phyloP scores from a whole-genome alignment of 2,329 filamentous ascomycete species.

The Alternaria sp. region DNA sequence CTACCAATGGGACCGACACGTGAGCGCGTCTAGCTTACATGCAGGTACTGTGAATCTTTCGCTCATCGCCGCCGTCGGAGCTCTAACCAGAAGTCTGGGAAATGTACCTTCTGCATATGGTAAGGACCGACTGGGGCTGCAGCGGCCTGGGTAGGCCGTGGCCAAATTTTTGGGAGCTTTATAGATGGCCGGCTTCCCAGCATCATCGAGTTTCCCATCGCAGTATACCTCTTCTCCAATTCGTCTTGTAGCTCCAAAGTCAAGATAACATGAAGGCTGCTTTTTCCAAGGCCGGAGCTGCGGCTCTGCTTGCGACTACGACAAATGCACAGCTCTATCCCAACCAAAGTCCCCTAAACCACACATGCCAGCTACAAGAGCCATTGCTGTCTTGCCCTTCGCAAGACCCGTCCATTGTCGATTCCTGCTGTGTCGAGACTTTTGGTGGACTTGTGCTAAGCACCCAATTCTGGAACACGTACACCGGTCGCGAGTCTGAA shows the following conservation, averaged over 20 bases:
- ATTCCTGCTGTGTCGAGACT: slow-evolving; percentile 72
- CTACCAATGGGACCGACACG: slow-evolving; percentile 45
- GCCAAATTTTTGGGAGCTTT: slow-evolving; percentile 21
- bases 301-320: slow-evolving; percentile 30
- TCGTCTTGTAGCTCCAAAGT: background rate
- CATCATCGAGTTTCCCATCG: background rate
- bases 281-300: slow-evolving; percentile 24
- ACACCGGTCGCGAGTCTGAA: slow-evolving; percentile 66
- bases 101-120: slow-evolving; percentile 44
- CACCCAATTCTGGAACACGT: slow-evolving; percentile 72
- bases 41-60: slow-evolving; percentile 39
- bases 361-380: slow-evolving; percentile 62
- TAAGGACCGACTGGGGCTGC: slow-evolving; percentile 32
- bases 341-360: slow-evolving; percentile 62
- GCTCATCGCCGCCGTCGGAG: slow-evolving; percentile 29
- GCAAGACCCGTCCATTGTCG: slow-evolving; percentile 53
- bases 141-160: background rate
- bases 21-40: slow-evolving; percentile 36
- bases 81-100: slow-evolving; percentile 16
- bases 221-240: slow-evolving; percentile 9
- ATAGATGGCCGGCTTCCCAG: slow-evolving; percentile 1
- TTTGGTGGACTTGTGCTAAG: slow-evolving; percentile 69
- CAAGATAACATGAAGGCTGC: slow-evolving; percentile 33
- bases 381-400: slow-evolving; percentile 47
- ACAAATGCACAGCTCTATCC: slow-evolving; percentile 54